Evolutionary conservation across 257 asterid genomes (phyloP).

Genomic region (Rhazya stricta): DNA sequence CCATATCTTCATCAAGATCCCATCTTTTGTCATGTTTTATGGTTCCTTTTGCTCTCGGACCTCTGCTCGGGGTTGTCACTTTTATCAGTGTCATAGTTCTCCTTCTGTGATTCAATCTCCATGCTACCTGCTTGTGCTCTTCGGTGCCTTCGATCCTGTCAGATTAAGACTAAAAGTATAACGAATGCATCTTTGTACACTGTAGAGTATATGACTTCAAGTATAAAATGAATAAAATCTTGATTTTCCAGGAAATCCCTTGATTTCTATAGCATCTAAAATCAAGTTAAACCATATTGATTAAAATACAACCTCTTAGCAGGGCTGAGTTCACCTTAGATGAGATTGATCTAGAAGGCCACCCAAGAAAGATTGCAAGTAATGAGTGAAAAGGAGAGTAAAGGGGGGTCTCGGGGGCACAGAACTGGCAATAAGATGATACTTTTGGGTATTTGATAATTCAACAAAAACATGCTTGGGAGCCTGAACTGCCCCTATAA

Average conservation of each 20-base stretch:
- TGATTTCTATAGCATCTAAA: neutral
- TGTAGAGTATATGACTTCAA: neutral
- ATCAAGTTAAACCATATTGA: no score
- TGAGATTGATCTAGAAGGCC: neutral
- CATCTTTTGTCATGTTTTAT: constrained; percentile 16
- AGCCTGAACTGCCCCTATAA: no score
- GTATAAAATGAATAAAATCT: neutral
- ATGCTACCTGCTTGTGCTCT: constrained; percentile 56
- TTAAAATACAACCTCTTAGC: neutral
- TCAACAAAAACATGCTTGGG: no score
- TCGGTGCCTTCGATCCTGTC: constrained; percentile 84
- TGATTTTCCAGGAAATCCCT: neutral
- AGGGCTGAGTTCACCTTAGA: no score
- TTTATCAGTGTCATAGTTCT: constrained; percentile 66
- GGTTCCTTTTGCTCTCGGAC: constrained; percentile 34
- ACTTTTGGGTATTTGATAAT: no score
- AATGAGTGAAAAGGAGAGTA: neutral
- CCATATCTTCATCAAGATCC: constrained; percentile 5
- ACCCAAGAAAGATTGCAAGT: neutral
- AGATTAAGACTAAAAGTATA: neutral
- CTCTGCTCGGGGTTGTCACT: constrained; percentile 63
- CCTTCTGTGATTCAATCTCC: constrained; percentile 55
- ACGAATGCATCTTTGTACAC: neutral
- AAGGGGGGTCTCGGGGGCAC: no score
- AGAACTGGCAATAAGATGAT: no score